Conservation (phyloP, 768 basidiomycete genomes). For the Amylocystis lapponica region DNA sequence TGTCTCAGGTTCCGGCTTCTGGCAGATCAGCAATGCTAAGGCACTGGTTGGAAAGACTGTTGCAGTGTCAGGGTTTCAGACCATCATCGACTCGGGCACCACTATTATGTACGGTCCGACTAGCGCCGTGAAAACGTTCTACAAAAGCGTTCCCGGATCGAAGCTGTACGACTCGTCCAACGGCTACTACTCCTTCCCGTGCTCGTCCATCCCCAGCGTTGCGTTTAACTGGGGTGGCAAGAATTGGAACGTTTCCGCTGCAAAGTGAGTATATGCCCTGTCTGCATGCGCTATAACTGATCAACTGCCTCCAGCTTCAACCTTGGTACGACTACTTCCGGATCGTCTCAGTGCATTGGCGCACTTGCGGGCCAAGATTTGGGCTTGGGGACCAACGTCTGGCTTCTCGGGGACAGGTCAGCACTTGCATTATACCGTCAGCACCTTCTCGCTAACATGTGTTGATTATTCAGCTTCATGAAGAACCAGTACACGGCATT, state of each 20-base stretch:
- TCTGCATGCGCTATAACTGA: not conserved
- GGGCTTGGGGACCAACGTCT: conserved; percentile 16
- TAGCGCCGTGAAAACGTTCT: conserved; percentile 17
- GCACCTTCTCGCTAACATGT: no score
- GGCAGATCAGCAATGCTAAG: conserved; percentile 19
- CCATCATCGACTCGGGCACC: conserved; percentile 26
- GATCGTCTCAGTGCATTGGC: conserved; percentile 18
- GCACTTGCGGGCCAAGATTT: conserved; percentile 18
- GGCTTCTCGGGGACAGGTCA: conserved; percentile 20
- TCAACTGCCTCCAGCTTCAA: conserved; percentile 19
- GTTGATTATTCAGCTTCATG: no score
- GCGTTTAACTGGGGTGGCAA: conserved; percentile 18
- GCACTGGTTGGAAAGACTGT: conserved; percentile 7
- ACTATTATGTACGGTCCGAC: conserved; percentile 26
- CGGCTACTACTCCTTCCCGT: conserved; percentile 23
- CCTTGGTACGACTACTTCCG: conserved; percentile 22
- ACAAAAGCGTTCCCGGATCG: conserved; percentile 20
- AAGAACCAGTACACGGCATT: conserved; percentile 23
- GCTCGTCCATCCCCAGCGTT: conserved; percentile 10
- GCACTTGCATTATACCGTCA: no score
- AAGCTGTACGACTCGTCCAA: conserved; percentile 8
- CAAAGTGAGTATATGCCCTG: conserved; percentile 6
- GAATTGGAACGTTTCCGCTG: conserved; percentile 10
- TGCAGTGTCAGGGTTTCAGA: conserved; percentile 7
- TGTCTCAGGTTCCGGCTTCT: conserved; percentile 21